These are phyloP conservation scores for Cyberlindnera suaveolens DNA, from an alignment of 805 yeast species.

Conservation along the genomic window DNA sequence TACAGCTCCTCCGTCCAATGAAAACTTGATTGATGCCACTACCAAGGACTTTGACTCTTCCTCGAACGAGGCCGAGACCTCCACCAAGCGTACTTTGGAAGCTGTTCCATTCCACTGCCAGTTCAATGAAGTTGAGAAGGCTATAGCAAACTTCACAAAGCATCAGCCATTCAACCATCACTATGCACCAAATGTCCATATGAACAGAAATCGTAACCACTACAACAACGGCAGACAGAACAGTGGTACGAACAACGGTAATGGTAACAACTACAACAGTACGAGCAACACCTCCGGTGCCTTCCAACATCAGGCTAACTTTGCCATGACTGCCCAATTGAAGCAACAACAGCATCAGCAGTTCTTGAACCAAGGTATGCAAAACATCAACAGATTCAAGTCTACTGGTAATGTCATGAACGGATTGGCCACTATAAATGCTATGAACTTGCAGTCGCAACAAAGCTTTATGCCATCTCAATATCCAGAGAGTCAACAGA, in stretches of 20 bases:
- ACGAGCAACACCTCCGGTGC: conserved; percentile 4
- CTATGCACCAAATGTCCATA: conserved; percentile 25
- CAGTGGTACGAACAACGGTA: conserved; percentile 3
- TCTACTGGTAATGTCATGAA: conserved; percentile 1
- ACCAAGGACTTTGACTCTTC: neutral
- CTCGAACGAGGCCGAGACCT: neutral
- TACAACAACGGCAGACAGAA: conserved; percentile 5
- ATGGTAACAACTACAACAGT: conserved; percentile 1
- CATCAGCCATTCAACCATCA: conserved; percentile 27
- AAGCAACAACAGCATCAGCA: conserved; percentile 23
- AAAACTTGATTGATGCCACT: too few species aligned
- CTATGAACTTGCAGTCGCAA: neutral
- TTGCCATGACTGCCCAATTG: conserved; percentile 19
- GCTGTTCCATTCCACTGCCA: conserved; percentile 20
- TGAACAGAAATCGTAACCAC: conserved; percentile 13
- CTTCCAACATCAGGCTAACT: conserved; percentile 10
- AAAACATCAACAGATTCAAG: conserved; percentile 18
- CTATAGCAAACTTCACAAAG: conserved; percentile 24
- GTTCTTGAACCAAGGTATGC: conserved; percentile 12
- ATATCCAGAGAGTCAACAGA: neutral
- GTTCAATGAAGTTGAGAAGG: conserved; percentile 24
- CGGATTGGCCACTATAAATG: conserved; percentile 4
- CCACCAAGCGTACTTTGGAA: conserved; percentile 7
- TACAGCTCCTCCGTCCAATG: too few species aligned
- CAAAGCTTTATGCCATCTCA: neutral